Conservation (phyloP, 2,329 filamentous ascomycete genomes). For the Hymenoscyphus scutula region DNA sequence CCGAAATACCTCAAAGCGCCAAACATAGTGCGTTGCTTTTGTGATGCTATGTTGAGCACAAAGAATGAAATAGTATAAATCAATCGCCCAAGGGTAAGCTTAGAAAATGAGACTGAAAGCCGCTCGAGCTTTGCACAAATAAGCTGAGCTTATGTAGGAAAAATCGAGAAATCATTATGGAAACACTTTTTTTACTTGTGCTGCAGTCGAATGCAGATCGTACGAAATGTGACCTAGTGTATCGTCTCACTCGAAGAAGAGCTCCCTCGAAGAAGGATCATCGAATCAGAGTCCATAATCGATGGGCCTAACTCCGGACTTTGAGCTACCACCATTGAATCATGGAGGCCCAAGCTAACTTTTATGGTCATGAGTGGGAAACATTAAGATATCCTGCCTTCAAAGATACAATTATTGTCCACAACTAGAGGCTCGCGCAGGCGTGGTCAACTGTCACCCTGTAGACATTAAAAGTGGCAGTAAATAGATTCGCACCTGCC, state of each 20-base stretch:
- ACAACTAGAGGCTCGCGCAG: neutral
- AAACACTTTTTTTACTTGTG: neutral
- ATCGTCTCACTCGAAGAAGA: neutral
- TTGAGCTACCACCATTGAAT: neutral
- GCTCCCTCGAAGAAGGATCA: neutral
- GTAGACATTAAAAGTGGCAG: too few relatives aligned
- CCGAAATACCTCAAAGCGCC: slow-evolving; percentile 53
- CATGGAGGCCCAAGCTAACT: neutral
- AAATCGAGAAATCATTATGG: neutral
- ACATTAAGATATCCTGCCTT: neutral
- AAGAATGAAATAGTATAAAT: too few relatives aligned
- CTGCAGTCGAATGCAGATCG: slow-evolving; percentile 1
- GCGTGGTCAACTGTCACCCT: too few relatives aligned
- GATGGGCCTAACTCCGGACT: neutral
- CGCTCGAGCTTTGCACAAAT: too few relatives aligned
- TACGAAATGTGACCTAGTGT: neutral
- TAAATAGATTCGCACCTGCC: too few relatives aligned
- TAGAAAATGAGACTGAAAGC: neutral
- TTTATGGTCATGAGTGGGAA: neutral
- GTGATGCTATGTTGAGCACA: neutral
- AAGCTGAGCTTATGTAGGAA: neutral
- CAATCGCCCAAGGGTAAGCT: too few relatives aligned
- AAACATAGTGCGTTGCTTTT: slow-evolving; percentile 37
- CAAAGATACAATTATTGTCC: neutral
- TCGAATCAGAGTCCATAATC: neutral